These are phyloP conservation scores for Pseudocercospora vitis DNA, from an alignment of 2,329 filamentous ascomycete genomes.

Conservation along the genomic window DNA sequence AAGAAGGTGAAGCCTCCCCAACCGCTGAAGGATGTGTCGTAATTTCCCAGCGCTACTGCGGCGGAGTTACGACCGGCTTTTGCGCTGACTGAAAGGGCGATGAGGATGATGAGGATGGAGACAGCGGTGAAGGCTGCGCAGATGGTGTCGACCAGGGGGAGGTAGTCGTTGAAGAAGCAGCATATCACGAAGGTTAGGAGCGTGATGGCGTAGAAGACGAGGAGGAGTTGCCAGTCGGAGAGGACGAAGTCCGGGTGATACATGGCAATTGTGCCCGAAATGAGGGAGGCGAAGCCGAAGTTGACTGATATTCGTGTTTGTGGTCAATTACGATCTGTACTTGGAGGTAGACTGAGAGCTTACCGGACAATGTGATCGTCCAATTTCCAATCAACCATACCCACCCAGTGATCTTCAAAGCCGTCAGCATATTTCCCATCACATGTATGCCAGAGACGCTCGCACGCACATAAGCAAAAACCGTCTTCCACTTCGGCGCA, in stretches of 20 bases:
- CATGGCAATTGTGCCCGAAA: slow-evolving; percentile 51
- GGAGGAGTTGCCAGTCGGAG: slow-evolving; percentile 64
- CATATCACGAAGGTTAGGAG: slow-evolving; percentile 65
- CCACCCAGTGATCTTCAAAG: slow-evolving; percentile 71
- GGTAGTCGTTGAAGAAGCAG: slow-evolving; percentile 64
- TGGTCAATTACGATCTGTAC: not conserved
- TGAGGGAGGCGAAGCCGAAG: slow-evolving; percentile 63
- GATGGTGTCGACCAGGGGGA: slow-evolving; percentile 63
- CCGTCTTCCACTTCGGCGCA: slow-evolving; percentile 48
- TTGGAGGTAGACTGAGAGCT: slow-evolving; percentile 40
- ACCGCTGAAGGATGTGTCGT: slow-evolving; percentile 57
- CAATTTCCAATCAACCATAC: slow-evolving; percentile 74
- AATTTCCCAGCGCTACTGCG: slow-evolving; percentile 55
- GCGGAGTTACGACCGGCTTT: slow-evolving; percentile 54
- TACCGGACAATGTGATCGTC: slow-evolving; percentile 75
- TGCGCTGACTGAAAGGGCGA: slow-evolving; percentile 57
- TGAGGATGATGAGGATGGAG: slow-evolving; percentile 58
- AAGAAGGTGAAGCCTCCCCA: slow-evolving; percentile 63
- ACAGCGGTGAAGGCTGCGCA: slow-evolving; percentile 55
- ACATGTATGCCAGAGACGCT: too few species aligned
- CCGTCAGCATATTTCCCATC: too few species aligned
- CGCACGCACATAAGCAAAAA: slow-evolving; percentile 54
- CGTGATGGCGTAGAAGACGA: slow-evolving; percentile 70
- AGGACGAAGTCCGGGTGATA: slow-evolving; percentile 56
- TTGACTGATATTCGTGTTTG: slow-evolving; percentile 56